Conservation (phyloP, 495 filamentous ascomycete genomes). For the Trichoderma erinaceum region DNA sequence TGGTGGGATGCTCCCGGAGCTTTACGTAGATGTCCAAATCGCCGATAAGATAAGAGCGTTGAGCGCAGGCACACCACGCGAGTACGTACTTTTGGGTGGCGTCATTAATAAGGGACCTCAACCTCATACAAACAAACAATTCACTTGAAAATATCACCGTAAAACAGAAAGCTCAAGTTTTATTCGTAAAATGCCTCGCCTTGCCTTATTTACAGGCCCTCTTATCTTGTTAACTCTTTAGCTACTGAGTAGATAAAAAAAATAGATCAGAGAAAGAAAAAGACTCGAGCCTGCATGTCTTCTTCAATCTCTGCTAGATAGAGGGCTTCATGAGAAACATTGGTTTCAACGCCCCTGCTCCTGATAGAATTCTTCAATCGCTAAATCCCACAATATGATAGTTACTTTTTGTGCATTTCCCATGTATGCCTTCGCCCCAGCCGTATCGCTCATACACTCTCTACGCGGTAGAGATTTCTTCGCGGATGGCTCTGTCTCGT, state of each 20-base stretch:
- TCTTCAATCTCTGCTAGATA: neutral
- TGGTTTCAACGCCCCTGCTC: constrained; percentile 4
- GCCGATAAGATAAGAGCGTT: constrained; percentile 7
- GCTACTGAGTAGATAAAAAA: neutral
- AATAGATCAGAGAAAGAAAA: too few relatives aligned
- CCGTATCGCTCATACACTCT: neutral
- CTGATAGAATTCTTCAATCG: neutral
- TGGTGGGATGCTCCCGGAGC: neutral
- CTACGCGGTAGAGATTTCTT: neutral
- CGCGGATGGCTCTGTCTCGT: neutral
- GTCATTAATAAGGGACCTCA: neutral
- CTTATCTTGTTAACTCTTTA: neutral
- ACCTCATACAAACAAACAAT: neutral
- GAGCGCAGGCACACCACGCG: neutral
- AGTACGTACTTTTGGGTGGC: neutral
- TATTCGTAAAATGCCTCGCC: neutral
- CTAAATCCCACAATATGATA: constrained; percentile 5
- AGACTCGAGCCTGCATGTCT: neutral
- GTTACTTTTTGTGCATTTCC: neutral
- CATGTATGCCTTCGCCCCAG: neutral
- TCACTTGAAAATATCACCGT: neutral
- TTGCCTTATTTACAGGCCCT: neutral
- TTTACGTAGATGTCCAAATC: neutral
- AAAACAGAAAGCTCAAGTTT: neutral
- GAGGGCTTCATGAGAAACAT: neutral